Evolutionary conservation across 148 eudicot species (phyloP).

Genomic region (Talinum fruticosum): DNA sequence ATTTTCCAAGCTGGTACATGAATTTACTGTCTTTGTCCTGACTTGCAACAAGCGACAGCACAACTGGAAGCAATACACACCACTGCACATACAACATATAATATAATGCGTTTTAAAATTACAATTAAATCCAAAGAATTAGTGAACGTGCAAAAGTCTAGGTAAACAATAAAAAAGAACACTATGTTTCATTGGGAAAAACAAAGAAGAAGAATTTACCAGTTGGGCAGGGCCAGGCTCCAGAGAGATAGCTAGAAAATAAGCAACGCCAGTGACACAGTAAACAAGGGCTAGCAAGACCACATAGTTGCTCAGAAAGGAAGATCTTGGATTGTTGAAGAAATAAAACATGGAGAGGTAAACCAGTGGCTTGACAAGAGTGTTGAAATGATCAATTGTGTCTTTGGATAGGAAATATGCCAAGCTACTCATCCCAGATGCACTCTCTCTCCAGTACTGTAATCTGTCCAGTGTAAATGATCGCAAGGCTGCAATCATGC

Average conservation of each 20-base stretch:
- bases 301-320: slow-evolving; percentile 61
- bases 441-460: slow-evolving; percentile 86
- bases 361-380: slow-evolving; percentile 74
- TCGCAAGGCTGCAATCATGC: slow-evolving; percentile 83
- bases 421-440: slow-evolving; percentile 79
- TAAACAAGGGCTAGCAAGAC: slow-evolving; percentile 83
- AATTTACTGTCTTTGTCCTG: slow-evolving; percentile 58
- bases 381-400: slow-evolving; percentile 72
- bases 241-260: slow-evolving; percentile 70
- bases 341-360: slow-evolving; percentile 93
- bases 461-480: slow-evolving; percentile 80
- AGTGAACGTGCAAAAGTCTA: no score
- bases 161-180: no score
- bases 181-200: background rate
- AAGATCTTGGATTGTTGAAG: slow-evolving; percentile 86
- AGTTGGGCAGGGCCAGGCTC: slow-evolving; percentile 84
- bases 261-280: slow-evolving; percentile 94
- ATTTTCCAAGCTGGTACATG: slow-evolving; percentile 40
- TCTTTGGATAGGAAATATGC: slow-evolving; percentile 92
- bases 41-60: slow-evolving; percentile 78
- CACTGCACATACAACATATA: slow-evolving; percentile 56
- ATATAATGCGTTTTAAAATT: background rate
- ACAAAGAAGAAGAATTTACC: slow-evolving; percentile 34
- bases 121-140: no score
- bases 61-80: slow-evolving; percentile 91